Percentiles rank a stretch among this genome's conserved stretches.
Conservation (phyloP, 176 grass and related monocot genomes). For the Saccharum spontaneum region DNA sequence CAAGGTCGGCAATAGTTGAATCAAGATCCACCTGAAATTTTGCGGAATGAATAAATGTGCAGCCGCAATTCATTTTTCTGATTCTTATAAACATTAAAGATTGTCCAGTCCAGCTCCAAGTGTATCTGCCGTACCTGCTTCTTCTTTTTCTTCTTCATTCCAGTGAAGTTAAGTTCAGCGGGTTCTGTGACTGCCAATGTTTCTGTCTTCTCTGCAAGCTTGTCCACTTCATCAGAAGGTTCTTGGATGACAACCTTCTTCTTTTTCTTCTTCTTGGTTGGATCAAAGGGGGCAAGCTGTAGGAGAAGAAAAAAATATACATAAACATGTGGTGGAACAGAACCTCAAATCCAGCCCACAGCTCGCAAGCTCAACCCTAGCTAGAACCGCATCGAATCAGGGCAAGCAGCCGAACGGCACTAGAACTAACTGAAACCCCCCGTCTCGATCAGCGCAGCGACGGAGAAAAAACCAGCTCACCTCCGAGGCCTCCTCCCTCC, state of each 20-base stretch:
- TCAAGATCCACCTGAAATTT: constrained; percentile 70
- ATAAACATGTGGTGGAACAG: neutral
- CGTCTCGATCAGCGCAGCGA: neutral
- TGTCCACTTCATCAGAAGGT: constrained; percentile 58
- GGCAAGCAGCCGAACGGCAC: neutral
- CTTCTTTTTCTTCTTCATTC: constrained; percentile 86
- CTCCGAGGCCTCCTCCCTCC: constrained; percentile 48
- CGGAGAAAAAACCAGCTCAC: neutral
- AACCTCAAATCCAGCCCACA: neutral
- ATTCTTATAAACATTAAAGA: constrained; percentile 8
- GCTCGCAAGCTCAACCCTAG: neutral
- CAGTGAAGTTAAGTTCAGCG: neutral
- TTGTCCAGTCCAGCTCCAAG: neutral
- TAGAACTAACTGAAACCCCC: neutral
- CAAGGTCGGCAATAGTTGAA: constrained; percentile 41
- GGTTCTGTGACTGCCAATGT: constrained; percentile 25
- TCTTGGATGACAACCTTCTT: constrained; percentile 79
- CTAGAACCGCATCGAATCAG: neutral
- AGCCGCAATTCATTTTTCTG: neutral
- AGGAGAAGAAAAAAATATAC: neutral
- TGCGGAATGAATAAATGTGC: constrained; percentile 11
- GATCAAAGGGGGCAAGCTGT: constrained; percentile 76
- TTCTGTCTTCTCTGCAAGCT: constrained; percentile 60
- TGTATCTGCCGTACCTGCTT: constrained; percentile 45
- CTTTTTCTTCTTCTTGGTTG: constrained; percentile 89